phyloP scores from a whole-genome alignment of 129 eudicot genomes.

The Silybum marianum region DNA sequence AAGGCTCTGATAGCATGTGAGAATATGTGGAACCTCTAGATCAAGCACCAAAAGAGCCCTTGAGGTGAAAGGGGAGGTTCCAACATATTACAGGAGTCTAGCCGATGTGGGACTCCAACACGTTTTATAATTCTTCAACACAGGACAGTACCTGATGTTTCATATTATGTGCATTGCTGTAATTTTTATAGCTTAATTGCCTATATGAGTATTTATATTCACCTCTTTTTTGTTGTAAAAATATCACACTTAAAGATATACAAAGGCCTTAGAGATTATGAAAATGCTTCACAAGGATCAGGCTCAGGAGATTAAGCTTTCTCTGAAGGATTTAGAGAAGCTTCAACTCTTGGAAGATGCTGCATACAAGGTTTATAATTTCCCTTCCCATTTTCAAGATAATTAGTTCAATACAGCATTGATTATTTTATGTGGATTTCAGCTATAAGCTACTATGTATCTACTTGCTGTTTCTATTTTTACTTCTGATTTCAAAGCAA shows the following conservation, averaged over 20 bases:
- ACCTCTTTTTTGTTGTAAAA: too few relatives aligned
- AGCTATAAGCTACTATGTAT: background rate
- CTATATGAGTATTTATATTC: background rate
- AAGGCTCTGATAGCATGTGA: too few relatives aligned
- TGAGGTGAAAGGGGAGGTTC: too few relatives aligned
- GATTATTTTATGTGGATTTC: background rate
- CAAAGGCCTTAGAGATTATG: conserved; percentile 39
- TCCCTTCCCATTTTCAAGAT: too few relatives aligned
- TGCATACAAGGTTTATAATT: too few relatives aligned
- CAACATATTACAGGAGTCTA: too few relatives aligned
- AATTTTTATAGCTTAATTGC: background rate
- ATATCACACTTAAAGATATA: too few relatives aligned
- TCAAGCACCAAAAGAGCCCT: too few relatives aligned
- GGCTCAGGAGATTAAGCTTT: conserved; percentile 87
- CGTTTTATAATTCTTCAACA: background rate
- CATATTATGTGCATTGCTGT: background rate
- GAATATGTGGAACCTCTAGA: too few relatives aligned
- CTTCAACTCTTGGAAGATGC: too few relatives aligned
- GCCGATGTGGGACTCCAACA: too few relatives aligned
- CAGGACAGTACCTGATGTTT: background rate
- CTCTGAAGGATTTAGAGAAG: conserved; percentile 80
- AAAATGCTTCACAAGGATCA: conserved; percentile 98
- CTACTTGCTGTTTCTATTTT: background rate
- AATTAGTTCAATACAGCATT: background rate
- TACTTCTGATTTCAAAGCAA: background rate